phyloP scores from a whole-genome alignment of 1,139 yeast genomes.

The Wickerhamomyces sp. region DNA sequence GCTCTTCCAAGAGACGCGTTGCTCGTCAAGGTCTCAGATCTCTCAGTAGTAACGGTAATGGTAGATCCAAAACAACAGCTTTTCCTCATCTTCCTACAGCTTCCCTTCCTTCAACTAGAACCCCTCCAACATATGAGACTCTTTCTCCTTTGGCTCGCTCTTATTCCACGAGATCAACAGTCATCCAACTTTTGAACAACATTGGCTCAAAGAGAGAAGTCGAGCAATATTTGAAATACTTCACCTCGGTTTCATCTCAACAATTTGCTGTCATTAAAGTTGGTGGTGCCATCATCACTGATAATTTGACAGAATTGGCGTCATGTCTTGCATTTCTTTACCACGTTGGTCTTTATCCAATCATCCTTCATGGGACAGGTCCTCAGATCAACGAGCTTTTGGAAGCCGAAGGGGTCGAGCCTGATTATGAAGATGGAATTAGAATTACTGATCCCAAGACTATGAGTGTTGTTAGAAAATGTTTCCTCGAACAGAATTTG shows the following conservation, averaged over 20 bases:
- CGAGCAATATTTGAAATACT: constrained; percentile 92
- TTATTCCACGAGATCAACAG: constrained; percentile 74
- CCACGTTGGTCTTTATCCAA: constrained; percentile 96
- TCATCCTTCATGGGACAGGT: constrained; percentile 96
- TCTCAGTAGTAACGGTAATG: constrained; percentile 1
- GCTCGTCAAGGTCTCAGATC: constrained; percentile 13
- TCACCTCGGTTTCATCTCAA: constrained; percentile 92
- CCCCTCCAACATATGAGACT: constrained; percentile 6
- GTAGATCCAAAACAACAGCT: no score
- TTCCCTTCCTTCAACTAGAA: constrained; percentile 14
- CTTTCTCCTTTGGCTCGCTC: constrained; percentile 17
- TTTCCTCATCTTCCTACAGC: constrained; percentile 4
- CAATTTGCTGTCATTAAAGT: constrained; percentile 98
- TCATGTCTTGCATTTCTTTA: constrained; percentile 92
- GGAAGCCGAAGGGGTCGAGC: constrained; percentile 93
- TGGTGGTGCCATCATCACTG: constrained; percentile 98
- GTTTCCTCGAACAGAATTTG: constrained; percentile 92
- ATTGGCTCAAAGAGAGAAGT: constrained; percentile 97
- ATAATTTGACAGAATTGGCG: constrained; percentile 87
- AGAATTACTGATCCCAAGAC: constrained; percentile 93
- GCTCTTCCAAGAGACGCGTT: constrained; percentile 21
- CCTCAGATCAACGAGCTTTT: constrained; percentile 95
- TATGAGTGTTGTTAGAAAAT: constrained; percentile 92
- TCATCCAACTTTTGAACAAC: constrained; percentile 87
- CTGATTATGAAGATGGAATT: constrained; percentile 93